These are phyloP conservation scores for Bigelowiella natans DNA, from an alignment of 78 protist species.

Conservation along the genomic window DNA sequence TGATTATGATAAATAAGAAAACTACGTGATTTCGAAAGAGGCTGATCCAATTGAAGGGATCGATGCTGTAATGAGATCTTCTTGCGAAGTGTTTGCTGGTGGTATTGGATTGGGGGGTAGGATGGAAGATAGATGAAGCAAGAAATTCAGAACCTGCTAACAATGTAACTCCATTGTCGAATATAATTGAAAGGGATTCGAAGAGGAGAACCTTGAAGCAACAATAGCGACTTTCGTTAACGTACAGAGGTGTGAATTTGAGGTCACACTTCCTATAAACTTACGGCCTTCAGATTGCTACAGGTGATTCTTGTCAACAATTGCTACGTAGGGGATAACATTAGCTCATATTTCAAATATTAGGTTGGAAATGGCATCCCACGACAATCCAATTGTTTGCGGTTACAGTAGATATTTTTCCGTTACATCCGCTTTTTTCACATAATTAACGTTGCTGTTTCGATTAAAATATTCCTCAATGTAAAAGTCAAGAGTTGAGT, in stretches of 20 bases:
- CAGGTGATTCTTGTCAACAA: neutral
- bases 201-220: too few relatives aligned
- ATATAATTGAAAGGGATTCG: too few relatives aligned
- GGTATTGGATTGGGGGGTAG: too few relatives aligned
- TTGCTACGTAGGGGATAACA: neutral
- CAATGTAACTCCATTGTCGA: too few relatives aligned
- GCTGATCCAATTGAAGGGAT: neutral
- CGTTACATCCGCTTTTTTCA: too few relatives aligned
- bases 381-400: neutral
- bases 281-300: neutral
- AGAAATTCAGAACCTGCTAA: too few relatives aligned
- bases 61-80: neutral
- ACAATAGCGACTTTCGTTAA: too few relatives aligned
- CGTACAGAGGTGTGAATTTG: neutral
- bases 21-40: neutral
- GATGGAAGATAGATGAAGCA: too few relatives aligned
- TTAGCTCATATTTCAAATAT: neutral
- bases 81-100: neutral
- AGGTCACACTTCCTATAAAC: neutral
- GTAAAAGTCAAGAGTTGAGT: neutral
- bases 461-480: too few relatives aligned
- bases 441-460: too few relatives aligned
- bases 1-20: neutral
- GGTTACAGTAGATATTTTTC: neutral
- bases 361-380: neutral